Evolutionary conservation across 345 rosid genomes (phyloP).

Genomic region (Eucalyptus fibrosa): DNA sequence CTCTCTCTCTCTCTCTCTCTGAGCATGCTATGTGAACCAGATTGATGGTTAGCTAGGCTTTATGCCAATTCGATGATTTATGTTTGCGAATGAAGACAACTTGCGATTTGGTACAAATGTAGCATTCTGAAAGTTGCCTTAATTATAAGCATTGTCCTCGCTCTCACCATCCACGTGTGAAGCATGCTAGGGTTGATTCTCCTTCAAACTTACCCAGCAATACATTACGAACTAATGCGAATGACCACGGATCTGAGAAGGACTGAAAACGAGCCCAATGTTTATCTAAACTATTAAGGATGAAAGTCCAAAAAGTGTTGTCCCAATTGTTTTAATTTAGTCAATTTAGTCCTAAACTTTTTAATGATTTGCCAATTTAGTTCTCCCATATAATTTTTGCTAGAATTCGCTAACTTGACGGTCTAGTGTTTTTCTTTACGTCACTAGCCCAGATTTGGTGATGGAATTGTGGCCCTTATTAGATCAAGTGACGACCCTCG

Average conservation of each 20-base stretch:
- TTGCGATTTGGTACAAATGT: neutral
- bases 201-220: neutral
- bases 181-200: neutral
- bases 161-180: neutral
- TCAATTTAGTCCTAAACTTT: neutral
- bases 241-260: neutral
- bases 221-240: neutral
- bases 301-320: neutral
- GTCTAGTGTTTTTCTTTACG: neutral
- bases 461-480: neutral
- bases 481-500: neutral
- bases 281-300: neutral
- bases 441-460: neutral
- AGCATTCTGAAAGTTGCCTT: neutral
- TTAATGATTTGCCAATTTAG: neutral
- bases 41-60: neutral
- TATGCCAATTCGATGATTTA: neutral
- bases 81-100: neutral
- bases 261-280: neutral
- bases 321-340: neutral
- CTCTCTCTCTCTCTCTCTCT: too few relatives aligned
- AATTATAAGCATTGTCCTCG: neutral
- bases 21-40: neutral
- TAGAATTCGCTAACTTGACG: accelerated
- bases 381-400: neutral